Conservation (phyloP, 2,329 filamentous ascomycete genomes). For the Pseudogymnoascus sp. region DNA sequence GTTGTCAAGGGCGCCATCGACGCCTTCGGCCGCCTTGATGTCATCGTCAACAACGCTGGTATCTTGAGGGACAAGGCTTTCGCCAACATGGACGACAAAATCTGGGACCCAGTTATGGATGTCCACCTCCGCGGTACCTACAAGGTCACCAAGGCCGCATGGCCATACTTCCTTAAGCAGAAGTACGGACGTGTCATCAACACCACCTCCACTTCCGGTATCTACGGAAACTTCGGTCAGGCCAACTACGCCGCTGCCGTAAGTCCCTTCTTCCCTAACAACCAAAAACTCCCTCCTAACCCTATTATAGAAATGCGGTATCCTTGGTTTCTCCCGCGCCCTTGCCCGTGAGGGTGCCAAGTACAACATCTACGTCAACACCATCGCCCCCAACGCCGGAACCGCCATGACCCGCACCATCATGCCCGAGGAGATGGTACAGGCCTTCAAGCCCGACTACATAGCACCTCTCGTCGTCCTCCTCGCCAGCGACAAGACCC, state of each 20-base stretch:
- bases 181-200: constrained; percentile 97
- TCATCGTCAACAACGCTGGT: constrained; percentile 95
- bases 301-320: constrained; percentile 66
- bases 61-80: constrained; percentile 98
- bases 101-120: constrained; percentile 87
- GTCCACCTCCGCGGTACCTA: constrained; percentile 93
- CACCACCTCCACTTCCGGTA: constrained; percentile 92
- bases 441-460: constrained; percentile 98
- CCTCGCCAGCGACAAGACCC: constrained; percentile 77
- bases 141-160: constrained; percentile 93
- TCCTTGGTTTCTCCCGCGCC: constrained; percentile 89
- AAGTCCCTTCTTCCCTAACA: constrained; percentile 33
- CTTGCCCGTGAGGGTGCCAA: constrained; percentile 89
- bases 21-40: constrained; percentile 85
- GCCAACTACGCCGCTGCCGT: constrained; percentile 91
- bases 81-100: constrained; percentile 88
- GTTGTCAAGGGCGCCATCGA: constrained; percentile 93
- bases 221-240: constrained; percentile 98
- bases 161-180: constrained; percentile 96
- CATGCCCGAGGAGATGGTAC: constrained; percentile 93
- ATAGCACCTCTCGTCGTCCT: constrained; percentile 88
- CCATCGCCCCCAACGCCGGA: constrained; percentile 93
- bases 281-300: constrained; percentile 17
- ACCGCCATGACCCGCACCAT: constrained; percentile 92
- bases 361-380: constrained; percentile 98